Evolutionary conservation across 495 filamentous ascomycete genomes (phyloP), one percentile per base, ranked within the genome.

Genomic region (Poronia punctata): DNA sequence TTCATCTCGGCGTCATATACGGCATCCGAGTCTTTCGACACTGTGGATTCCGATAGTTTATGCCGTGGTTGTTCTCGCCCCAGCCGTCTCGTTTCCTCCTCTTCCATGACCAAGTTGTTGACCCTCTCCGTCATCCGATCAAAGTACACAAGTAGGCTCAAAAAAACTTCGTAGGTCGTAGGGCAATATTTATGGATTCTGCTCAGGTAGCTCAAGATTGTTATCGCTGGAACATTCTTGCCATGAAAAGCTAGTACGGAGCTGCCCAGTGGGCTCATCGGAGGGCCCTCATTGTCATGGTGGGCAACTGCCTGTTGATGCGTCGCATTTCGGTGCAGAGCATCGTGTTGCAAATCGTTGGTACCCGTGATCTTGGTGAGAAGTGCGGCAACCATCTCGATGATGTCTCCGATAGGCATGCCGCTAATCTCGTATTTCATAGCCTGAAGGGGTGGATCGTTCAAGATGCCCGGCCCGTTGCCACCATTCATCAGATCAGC

Each of bases 321-420:
- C 23, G 64, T 55, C 5, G 61, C 68, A 34, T 71, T 71, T 30
- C 68, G 56, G 34, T 71, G 63, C 17, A 71, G 49, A 3, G 68
- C 69, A 62, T 96, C 88, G 62, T 96, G 88, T 52, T 96, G 90
- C 23, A 79, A 68, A 57, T 99, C 92, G 57, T 99, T 99, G 37
- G 92, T 95, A 2, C 86, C 89, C 4, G 92, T 96, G 48, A 99
- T 99, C 63, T 97, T 97, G 7, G 93, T 95, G 43, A 99, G 69
- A 26, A 99, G 79, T n/a, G 87, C 90, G 4, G 92, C 92, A 5
- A 99, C 93, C 93, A 99, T 99, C 63, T 99, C 93, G 62, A 99
- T 99, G 50, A 99, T 89, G 49, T 99, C 93, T 36, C 78, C 76
- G 46, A 97, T 92, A 35, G 93, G 90, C 92, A 99, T 99, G 36